These are phyloP conservation scores for Sequoiadendron giganteum DNA, from an alignment of 75 land plant species.

Conservation along the genomic window DNA sequence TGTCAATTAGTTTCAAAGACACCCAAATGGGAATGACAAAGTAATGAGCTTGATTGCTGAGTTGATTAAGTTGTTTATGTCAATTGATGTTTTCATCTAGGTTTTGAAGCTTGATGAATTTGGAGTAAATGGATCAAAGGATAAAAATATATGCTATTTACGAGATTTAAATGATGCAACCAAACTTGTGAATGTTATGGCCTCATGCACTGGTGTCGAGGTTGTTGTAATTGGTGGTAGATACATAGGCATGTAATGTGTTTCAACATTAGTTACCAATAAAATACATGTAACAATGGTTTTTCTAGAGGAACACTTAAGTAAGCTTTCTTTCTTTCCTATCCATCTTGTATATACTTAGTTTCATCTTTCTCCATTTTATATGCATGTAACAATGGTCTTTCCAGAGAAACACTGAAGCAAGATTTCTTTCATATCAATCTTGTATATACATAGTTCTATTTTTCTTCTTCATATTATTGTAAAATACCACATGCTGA, in stretches of 20 bases:
- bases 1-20: conserved; percentile 68
- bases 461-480: not conserved
- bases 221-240: conserved; percentile 98
- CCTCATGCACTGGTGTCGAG: conserved; percentile 58
- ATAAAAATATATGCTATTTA: conserved; percentile 85
- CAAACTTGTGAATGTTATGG: conserved; percentile 67
- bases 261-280: conserved; percentile 83
- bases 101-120: conserved; percentile 82
- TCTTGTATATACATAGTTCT: not conserved
- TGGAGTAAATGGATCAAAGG: conserved; percentile 85
- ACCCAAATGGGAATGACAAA: conserved; percentile 76
- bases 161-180: conserved; percentile 79
- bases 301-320: conserved; percentile 85
- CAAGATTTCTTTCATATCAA: conserved; percentile 25
- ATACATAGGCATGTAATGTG: conserved; percentile 97
- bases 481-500: not conserved
- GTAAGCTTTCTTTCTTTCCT: conserved; percentile 34
- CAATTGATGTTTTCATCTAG: conserved; percentile 22
- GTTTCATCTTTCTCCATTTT: not conserved
- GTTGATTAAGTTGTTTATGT: not conserved
- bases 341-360: not conserved
- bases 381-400: conserved; percentile 85
- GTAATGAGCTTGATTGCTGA: conserved; percentile 19
- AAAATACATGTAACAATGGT: conserved; percentile 87
- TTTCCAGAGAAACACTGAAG: conserved; percentile 90